Percentiles rank a stretch among this genome's conserved stretches.
Conservation (phyloP, 441 rosid genomes). For the Gossypium aridum region DNA sequence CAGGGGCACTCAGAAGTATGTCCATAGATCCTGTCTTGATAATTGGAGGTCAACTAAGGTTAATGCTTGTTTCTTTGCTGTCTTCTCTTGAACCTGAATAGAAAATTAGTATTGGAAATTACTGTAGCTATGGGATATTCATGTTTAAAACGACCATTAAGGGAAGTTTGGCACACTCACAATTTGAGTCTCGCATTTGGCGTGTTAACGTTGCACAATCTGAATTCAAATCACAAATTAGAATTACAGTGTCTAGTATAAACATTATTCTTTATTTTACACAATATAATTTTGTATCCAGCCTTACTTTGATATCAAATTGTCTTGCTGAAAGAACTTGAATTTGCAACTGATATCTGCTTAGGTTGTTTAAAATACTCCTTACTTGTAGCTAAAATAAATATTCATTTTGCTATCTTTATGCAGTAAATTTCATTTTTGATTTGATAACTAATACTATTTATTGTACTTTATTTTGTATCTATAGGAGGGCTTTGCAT, state of each 20-base stretch:
- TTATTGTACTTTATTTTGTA: constrained; percentile 15
- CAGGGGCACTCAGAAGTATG: constrained; percentile 97
- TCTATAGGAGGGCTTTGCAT: constrained; percentile 98
- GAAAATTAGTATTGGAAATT: constrained; percentile 3
- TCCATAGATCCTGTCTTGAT: constrained; percentile 95
- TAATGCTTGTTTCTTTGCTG: constrained; percentile 11
- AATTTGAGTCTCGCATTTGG: neutral
- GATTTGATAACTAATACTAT: constrained; percentile 12
- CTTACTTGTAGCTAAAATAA: neutral
- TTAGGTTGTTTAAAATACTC: neutral
- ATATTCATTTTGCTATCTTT: neutral
- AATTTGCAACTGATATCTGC: neutral
- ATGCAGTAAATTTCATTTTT: constrained; percentile 5
- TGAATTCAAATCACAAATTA: neutral
- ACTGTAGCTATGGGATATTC: neutral
- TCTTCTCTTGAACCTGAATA: constrained; percentile 9
- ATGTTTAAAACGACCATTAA: neutral
- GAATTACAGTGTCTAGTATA: neutral
- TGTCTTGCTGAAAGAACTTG: neutral
- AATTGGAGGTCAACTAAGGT: constrained; percentile 99
- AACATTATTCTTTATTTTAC: neutral
- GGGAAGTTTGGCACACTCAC: neutral
- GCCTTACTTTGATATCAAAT: neutral
- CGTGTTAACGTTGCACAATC: neutral
- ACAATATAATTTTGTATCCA: neutral